Evolutionary conservation across 2,329 filamentous ascomycete genomes (phyloP), one percentile per base, ranked within the genome.

Genomic region (Aureobasidium musti): DNA sequence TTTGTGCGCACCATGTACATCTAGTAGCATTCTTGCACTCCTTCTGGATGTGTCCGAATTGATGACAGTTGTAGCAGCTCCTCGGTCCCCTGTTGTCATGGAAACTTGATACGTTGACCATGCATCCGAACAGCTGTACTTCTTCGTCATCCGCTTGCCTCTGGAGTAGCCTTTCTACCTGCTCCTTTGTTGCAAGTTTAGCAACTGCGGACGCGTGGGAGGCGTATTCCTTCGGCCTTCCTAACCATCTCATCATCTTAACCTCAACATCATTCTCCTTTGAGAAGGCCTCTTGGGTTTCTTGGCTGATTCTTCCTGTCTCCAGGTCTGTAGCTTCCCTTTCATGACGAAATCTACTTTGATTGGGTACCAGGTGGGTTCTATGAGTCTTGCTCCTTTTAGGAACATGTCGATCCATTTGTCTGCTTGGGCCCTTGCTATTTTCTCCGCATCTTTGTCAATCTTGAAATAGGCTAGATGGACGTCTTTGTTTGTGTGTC

Each of bases 401-500:
- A 66, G 30, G 43, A 59, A 52, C 63, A 49, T 50, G 41, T 35
- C 7, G 19, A 66, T 50, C 63, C 53, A 66, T 33, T 65, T 49
- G 49, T n/a, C 30, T 26, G 26, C 52, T 41, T 50, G 52, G 1
- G 19, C 1, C 41, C 63, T 54, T 56, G 49, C 63, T 5, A 21
- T 54, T 26, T 65, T 50, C 39, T 60, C 63, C 28, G 39, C 52
- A 21, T 60, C 53, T 35, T 28, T 66, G 21, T 57, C 26, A 8
- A 66, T 4, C 13, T 60, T 57, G 41, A 66, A 66, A 53, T n/a
- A 60, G 7, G 53, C 43, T 60, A 59, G 30, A 19, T 60, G 53
- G 19, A 66, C 52, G 39, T 66, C 53, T 28, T 66, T 66, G 41
- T 60, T 66, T 21, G 41, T 66, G 53, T 66, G 63, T n/a, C 63